Percentiles rank a stretch among this genome's conserved stretches.
Evolutionary conservation across 2,329 filamentous ascomycete genomes (phyloP).

Genomic region (Keithomyces neogunnii): DNA sequence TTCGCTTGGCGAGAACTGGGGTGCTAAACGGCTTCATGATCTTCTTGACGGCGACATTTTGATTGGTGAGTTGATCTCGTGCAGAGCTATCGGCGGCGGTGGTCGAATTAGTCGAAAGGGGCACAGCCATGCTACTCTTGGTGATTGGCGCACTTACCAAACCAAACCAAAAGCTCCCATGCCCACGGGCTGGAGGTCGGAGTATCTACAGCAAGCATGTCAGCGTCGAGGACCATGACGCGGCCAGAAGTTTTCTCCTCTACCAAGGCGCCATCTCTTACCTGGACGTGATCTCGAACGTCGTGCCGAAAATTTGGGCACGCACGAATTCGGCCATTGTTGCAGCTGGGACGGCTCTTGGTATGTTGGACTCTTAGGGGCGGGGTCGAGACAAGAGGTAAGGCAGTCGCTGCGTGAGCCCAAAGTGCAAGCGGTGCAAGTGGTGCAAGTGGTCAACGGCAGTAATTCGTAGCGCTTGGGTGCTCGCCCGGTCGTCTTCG

Average conservation of each 20-base stretch:
- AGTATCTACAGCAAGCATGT: constrained; percentile 56
- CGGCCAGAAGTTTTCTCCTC: not conserved
- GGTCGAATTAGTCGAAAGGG: not conserved
- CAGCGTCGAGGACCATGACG: not conserved
- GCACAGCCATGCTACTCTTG: not conserved
- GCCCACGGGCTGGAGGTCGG: constrained; percentile 93
- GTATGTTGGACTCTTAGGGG: not conserved
- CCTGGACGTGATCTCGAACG: constrained; percentile 99
- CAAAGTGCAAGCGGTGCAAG: not conserved
- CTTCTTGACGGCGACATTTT: constrained; percentile 98
- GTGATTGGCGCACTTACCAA: constrained; percentile 55
- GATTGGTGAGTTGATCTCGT: constrained; percentile 92
- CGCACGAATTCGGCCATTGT: constrained; percentile 98
- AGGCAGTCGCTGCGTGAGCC: not conserved
- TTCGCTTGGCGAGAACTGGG: constrained; percentile 94
- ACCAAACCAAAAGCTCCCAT: constrained; percentile 99
- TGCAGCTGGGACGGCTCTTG: constrained; percentile 15
- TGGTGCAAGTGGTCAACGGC: not conserved
- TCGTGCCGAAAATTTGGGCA: constrained; percentile 98
- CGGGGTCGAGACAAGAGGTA: not conserved
- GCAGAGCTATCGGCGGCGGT: constrained; percentile 60
- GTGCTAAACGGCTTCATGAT: constrained; percentile 99
- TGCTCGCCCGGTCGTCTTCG: not conserved
- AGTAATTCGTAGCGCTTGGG: not conserved
- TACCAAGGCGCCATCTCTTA: constrained; percentile 31